Conservation (phyloP, 2,329 filamentous ascomycete genomes). For the Pyrenochaeta sp. region DNA sequence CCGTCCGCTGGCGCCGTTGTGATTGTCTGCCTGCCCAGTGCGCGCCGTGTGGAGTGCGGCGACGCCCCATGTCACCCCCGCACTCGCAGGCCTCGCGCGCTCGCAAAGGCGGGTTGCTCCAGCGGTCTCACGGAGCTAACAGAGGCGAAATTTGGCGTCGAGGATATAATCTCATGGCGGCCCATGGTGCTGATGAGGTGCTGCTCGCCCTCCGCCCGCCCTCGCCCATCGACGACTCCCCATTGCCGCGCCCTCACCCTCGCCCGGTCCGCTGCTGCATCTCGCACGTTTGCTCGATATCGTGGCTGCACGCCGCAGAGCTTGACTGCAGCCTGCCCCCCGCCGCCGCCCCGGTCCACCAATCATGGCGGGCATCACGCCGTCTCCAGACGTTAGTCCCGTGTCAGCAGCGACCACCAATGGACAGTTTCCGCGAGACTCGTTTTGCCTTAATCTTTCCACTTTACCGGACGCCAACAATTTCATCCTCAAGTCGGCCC, state of each 20-base stretch:
- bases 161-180: slow-evolving; percentile 36
- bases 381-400: slow-evolving; percentile 53
- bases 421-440: slow-evolving; percentile 47
- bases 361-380: slow-evolving; percentile 51
- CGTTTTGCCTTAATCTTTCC: slow-evolving; percentile 51
- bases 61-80: slow-evolving; percentile 42
- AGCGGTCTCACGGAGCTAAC: slow-evolving; percentile 25
- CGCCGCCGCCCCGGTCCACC: slow-evolving; percentile 38
- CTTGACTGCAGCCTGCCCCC: slow-evolving; percentile 36
- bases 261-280: slow-evolving; percentile 12
- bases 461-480: slow-evolving; percentile 46
- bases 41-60: slow-evolving; percentile 41
- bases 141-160: slow-evolving; percentile 26
- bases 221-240: too few species aligned
- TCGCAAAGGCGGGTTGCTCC: slow-evolving; percentile 33
- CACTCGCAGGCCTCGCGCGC: slow-evolving; percentile 43
- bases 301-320: slow-evolving; percentile 40
- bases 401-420: slow-evolving; percentile 52
- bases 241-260: slow-evolving; percentile 4
- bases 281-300: slow-evolving; percentile 20
- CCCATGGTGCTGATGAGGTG: slow-evolving; percentile 5
- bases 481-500: slow-evolving; percentile 47
- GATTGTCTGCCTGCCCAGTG: slow-evolving; percentile 40
- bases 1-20: slow-evolving; percentile 33
- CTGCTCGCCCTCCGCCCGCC: background rate